phyloP scores from a whole-genome alignment of 371 early-diverging fungal genomes.

The Mortierella sp. region DNA sequence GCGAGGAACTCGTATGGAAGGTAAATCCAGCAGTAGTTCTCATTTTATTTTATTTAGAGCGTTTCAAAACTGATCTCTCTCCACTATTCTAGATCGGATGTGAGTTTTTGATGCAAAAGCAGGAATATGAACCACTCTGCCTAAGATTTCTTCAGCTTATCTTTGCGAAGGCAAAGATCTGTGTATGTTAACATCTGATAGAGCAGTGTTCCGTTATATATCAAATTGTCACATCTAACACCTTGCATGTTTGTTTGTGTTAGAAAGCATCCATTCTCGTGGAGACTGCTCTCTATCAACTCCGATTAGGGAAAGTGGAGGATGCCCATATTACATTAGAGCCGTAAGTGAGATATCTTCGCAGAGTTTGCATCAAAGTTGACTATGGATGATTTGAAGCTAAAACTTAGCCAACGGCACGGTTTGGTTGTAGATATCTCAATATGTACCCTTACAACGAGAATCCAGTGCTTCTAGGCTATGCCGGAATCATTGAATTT shows the following conservation, averaged over 20 bases:
- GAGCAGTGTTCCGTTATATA: too few species aligned
- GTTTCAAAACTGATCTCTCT: neutral
- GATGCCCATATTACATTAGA: conserved; percentile 37
- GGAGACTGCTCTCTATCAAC: conserved; percentile 38
- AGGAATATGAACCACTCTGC: conserved; percentile 38
- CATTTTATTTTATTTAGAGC: neutral
- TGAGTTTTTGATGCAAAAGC: conserved; percentile 34
- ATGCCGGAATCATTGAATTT: conserved; percentile 41
- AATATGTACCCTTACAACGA: conserved; percentile 24
- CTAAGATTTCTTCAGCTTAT: conserved; percentile 31
- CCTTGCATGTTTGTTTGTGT: neutral
- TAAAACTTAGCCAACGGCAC: too few species aligned
- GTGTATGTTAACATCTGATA: conserved; percentile 15
- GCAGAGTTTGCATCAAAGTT: neutral
- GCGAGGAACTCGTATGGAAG: conserved; percentile 51
- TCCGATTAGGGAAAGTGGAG: conserved; percentile 34
- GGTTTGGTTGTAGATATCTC: conserved; percentile 15
- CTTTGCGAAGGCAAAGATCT: conserved; percentile 17
- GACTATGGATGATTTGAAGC: too few species aligned
- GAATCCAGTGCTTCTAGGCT: conserved; percentile 34
- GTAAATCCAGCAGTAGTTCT: neutral
- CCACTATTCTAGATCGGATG: conserved; percentile 30
- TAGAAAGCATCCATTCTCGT: conserved; percentile 32
- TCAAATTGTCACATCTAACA: neutral
- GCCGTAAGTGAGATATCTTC: conserved; percentile 27